Conservation (phyloP, 768 basidiomycete genomes). For the Naematelia encephala region DNA sequence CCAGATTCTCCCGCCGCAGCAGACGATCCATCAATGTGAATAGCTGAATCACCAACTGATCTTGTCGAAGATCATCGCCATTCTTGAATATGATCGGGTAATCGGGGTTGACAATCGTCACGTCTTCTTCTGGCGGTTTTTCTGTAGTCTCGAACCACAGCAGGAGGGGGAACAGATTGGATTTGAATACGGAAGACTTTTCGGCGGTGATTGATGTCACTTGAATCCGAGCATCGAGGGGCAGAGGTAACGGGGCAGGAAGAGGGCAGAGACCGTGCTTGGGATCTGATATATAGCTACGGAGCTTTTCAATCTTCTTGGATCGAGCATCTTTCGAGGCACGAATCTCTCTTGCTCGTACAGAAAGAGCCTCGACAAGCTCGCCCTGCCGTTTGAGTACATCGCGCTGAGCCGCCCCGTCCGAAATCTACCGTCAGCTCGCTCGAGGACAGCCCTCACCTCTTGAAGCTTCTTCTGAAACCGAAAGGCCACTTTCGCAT, state of each 20-base stretch:
- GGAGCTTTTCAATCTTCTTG: conserved; percentile 95
- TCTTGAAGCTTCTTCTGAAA: conserved; percentile 86
- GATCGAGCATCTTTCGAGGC: conserved; percentile 87
- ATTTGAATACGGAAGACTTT: conserved; percentile 94
- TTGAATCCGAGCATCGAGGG: conserved; percentile 80
- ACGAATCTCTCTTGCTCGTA: conserved; percentile 80
- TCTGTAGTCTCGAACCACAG: conserved; percentile 84
- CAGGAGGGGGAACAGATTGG: conserved; percentile 86
- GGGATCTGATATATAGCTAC: conserved; percentile 74
- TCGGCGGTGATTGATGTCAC: conserved; percentile 85
- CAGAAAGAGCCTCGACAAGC: conserved; percentile 78
- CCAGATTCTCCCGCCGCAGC: conserved; percentile 88
- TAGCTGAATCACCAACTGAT: conserved; percentile 96
- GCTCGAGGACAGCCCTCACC: conserved; percentile 53
- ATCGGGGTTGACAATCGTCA: conserved; percentile 53
- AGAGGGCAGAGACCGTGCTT: conserved; percentile 80
- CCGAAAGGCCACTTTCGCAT: conserved; percentile 80
- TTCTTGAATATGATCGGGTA: conserved; percentile 98
- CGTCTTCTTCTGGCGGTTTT: conserved; percentile 33
- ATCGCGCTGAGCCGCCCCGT: conserved; percentile 76
- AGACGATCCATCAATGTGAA: conserved; percentile 97
- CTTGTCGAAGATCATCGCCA: conserved; percentile 97
- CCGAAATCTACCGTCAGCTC: conserved; percentile 42
- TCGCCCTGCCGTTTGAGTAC: conserved; percentile 88
- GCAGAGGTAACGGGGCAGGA: conserved; percentile 69